Evolutionary conservation across 495 filamentous ascomycete genomes (phyloP).

Genomic region (Penicillium salamii): DNA sequence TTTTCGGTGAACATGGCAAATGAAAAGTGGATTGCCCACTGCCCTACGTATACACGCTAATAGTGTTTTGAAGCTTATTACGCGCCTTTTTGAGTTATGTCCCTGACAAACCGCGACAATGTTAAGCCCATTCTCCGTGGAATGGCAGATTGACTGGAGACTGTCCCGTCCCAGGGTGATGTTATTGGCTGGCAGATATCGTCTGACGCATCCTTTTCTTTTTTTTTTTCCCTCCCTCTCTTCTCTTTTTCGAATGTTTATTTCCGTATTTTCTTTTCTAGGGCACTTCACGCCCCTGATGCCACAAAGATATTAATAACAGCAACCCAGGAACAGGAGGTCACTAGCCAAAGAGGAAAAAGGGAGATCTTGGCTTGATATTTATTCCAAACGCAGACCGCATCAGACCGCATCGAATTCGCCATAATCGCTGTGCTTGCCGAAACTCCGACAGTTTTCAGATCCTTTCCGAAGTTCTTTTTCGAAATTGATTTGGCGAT

Average conservation of each 20-base stretch:
- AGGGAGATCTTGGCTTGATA: background rate
- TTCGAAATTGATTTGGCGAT: conserved; percentile 11
- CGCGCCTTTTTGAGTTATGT: background rate
- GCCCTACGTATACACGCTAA: background rate
- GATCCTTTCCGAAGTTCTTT: too few relatives aligned
- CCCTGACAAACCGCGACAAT: background rate
- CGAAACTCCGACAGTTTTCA: conserved; percentile 11
- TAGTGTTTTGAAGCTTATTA: conserved; percentile 15
- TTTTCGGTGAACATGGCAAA: background rate
- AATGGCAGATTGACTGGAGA: conserved; percentile 1
- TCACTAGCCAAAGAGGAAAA: background rate
- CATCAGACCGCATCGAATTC: conserved; percentile 1
- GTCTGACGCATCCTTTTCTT: background rate
- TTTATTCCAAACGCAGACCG: too few relatives aligned
- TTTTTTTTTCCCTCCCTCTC: background rate
- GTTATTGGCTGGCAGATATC: background rate
- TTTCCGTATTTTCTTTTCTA: too few relatives aligned
- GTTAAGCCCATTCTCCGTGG: conserved; percentile 5
- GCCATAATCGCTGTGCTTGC: conserved; percentile 12
- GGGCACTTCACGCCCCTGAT: too few relatives aligned
- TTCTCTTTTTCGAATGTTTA: too few relatives aligned
- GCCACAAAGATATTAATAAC: too few relatives aligned
- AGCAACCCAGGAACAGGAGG: too few relatives aligned
- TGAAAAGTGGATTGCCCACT: conserved; percentile 1
- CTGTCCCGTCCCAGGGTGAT: background rate